Percentiles rank a stretch among this genome's conserved stretches.
These are phyloP conservation scores for Picocystis sp. DNA, from an alignment of 163 green algal species.

Conservation along the genomic window DNA sequence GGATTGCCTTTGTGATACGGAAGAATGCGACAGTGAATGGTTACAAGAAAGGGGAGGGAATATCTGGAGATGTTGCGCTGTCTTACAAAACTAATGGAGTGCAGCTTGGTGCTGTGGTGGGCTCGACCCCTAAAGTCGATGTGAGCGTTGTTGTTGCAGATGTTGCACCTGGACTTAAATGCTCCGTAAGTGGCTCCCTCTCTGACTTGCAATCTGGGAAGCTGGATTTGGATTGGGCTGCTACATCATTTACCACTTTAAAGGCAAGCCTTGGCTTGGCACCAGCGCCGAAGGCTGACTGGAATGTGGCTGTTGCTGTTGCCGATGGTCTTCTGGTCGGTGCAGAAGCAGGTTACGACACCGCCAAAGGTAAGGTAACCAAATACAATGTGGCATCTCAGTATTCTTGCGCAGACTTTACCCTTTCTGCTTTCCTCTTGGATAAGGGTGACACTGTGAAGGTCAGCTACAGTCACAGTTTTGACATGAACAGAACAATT, in stretches of 20 bases:
- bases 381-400: background rate
- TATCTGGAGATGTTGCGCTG: too few relatives aligned
- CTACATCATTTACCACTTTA: background rate
- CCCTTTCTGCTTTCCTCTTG: background rate
- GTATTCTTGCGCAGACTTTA: background rate
- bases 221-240: too few relatives aligned
- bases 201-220: too few relatives aligned
- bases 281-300: background rate
- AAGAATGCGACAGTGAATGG: too few relatives aligned
- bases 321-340: background rate
- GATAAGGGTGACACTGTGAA: constrained; percentile 1
- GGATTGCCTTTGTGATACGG: too few relatives aligned
- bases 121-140: too few relatives aligned
- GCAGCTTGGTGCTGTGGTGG: too few relatives aligned
- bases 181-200: too few relatives aligned
- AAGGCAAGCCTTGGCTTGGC: background rate
- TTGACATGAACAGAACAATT: background rate
- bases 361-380: background rate
- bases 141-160: too few relatives aligned
- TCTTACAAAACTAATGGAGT: too few relatives aligned
- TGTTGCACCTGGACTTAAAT: too few relatives aligned
- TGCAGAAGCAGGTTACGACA: background rate
- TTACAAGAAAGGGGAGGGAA: too few relatives aligned
- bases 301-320: background rate
- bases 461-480: background rate